These are phyloP conservation scores for Aureobasidium sp. DNA, from an alignment of 2,329 filamentous ascomycete genomes.

Conservation along the genomic window DNA sequence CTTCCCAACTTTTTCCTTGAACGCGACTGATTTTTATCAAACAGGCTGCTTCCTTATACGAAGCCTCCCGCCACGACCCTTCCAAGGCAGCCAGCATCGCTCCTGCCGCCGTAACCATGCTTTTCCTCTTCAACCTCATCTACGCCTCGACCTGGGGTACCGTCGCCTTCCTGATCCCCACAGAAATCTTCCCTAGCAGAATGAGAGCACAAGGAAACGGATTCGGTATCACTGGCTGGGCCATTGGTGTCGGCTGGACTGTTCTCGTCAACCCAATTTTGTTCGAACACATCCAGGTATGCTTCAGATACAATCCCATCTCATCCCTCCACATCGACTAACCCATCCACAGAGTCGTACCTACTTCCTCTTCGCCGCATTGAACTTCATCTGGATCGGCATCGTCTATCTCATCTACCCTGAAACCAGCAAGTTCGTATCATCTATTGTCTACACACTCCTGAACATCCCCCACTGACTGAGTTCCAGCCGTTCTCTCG, in stretches of 20 bases:
- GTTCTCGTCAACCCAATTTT: constrained; percentile 34
- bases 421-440: too few relatives aligned
- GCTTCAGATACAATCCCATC: neutral
- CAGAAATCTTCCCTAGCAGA: constrained; percentile 18
- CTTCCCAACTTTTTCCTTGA: neutral
- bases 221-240: constrained; percentile 50
- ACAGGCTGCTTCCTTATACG: constrained; percentile 34
- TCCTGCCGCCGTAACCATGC: constrained; percentile 39
- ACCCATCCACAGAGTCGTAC: constrained; percentile 29
- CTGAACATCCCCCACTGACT: constrained; percentile 17
- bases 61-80: constrained; percentile 30
- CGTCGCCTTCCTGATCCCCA: neutral
- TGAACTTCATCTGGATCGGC: constrained; percentile 45
- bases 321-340: neutral
- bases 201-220: constrained; percentile 17
- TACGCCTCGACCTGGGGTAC: constrained; percentile 39
- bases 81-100: constrained; percentile 31
- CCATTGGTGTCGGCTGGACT: neutral
- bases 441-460: constrained; percentile 36
- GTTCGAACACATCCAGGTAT: constrained; percentile 32
- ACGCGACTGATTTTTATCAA: neutral
- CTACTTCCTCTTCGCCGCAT: constrained; percentile 44
- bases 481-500: constrained; percentile 37
- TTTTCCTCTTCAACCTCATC: constrained; percentile 34
- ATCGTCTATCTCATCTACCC: too few relatives aligned